Percentiles rank a stretch among this genome's conserved stretches.
phyloP scores from a whole-genome alignment of 1,284 basidiomycete species.

The Irpex sp. region DNA sequence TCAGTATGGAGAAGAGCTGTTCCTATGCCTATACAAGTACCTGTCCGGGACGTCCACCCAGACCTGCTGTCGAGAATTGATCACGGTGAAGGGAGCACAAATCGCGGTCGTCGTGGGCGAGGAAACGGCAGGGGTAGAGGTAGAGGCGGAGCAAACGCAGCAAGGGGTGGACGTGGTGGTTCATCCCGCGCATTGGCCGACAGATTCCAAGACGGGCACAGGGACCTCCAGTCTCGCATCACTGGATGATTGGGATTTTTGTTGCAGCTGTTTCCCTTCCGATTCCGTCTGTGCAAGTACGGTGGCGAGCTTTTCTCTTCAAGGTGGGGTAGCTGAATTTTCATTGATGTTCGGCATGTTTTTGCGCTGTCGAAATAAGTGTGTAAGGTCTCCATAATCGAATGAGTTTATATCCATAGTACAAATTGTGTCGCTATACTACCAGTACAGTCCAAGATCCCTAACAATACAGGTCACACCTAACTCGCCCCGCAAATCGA shows the following conservation, averaged over 20 bases:
- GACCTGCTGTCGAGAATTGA: conserved; percentile 10
- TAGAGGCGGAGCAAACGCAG: not conserved
- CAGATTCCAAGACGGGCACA: not conserved
- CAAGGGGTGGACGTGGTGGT: not conserved
- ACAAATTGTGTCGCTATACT: conserved; percentile 8
- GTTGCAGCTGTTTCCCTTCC: not conserved
- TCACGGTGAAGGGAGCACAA: conserved; percentile 1
- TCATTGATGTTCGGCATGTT: not conserved
- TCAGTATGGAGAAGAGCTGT: not conserved
- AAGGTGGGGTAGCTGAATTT: too few relatives aligned
- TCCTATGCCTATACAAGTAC: not conserved
- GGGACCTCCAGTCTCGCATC: not conserved
- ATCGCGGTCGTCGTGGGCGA: not conserved
- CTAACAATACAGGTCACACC: not conserved
- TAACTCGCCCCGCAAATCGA: conserved; percentile 76
- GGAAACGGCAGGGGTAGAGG: not conserved
- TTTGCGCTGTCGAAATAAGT: not conserved
- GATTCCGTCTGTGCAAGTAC: too few relatives aligned
- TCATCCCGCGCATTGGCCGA: not conserved
- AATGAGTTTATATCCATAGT: not conserved
- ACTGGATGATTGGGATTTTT: not conserved
- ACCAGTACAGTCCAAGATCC: conserved; percentile 8
- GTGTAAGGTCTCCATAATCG: not conserved
- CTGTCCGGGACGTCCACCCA: not conserved
- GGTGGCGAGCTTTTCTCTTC: too few relatives aligned